phyloP scores from a whole-genome alignment of 192 early-diverging fungal genomes.

The Coemansia sp. region DNA sequence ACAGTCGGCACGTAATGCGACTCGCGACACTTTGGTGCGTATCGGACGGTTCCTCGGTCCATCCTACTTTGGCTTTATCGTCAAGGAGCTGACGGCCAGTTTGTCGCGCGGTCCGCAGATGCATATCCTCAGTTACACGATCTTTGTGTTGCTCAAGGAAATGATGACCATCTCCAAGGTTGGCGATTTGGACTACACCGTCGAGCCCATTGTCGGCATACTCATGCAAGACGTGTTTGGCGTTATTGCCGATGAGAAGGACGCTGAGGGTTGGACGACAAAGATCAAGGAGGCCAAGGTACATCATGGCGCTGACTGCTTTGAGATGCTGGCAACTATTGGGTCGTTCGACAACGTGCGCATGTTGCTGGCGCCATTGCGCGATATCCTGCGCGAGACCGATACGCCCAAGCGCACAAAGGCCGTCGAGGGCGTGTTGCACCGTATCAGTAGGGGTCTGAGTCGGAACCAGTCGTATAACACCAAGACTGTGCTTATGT shows the following conservation, averaged over 20 bases:
- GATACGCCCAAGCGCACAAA: slow-evolving; percentile 71
- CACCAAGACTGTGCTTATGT: slow-evolving; percentile 68
- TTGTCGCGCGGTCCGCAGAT: slow-evolving; percentile 84
- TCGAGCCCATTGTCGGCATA: slow-evolving; percentile 69
- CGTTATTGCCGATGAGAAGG: slow-evolving; percentile 81
- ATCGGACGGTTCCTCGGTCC: slow-evolving; percentile 83
- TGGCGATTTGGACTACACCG: slow-evolving; percentile 78
- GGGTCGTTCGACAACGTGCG: slow-evolving; percentile 68
- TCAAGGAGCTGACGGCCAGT: slow-evolving; percentile 78
- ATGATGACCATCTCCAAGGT: slow-evolving; percentile 59
- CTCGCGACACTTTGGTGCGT: slow-evolving; percentile 83
- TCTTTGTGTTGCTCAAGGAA: slow-evolving; percentile 78
- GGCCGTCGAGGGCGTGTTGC: slow-evolving; percentile 80
- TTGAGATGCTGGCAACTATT: slow-evolving; percentile 77
- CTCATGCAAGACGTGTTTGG: slow-evolving; percentile 94
- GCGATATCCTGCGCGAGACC: slow-evolving; percentile 83
- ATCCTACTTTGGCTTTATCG: slow-evolving; percentile 80
- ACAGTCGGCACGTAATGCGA: slow-evolving; percentile 82
- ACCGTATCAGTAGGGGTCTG: slow-evolving; percentile 73
- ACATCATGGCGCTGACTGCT: slow-evolving; percentile 80
- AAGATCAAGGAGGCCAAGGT: slow-evolving; percentile 91
- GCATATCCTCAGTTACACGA: slow-evolving; percentile 93
- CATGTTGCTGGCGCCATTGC: slow-evolving; percentile 77
- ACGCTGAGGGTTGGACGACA: slow-evolving; percentile 81
- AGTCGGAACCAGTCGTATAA: slow-evolving; percentile 72